Evolutionary conservation across 179 eudicot species (phyloP).

Genomic region (Camellia oleifera): DNA sequence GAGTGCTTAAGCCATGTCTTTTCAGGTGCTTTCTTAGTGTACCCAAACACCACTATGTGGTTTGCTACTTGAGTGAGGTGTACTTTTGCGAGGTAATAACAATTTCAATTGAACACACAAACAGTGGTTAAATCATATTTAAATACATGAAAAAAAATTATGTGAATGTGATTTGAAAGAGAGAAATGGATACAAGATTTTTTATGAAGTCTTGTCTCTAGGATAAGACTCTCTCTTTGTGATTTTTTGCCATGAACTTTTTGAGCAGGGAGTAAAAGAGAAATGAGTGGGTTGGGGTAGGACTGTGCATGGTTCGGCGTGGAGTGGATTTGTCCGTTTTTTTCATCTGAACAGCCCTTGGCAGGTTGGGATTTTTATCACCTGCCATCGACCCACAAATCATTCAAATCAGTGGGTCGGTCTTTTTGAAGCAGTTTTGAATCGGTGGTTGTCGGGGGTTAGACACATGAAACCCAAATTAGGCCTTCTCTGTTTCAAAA

Average conservation of each 20-base stretch:
- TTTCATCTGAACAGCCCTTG: too few species aligned
- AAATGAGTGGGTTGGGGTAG: not conserved
- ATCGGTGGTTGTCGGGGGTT: too few species aligned
- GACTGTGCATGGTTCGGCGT: not conserved
- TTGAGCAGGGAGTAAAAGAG: not conserved
- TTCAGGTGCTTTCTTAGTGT: not conserved
- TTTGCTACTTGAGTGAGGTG: not conserved
- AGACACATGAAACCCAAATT: too few species aligned
- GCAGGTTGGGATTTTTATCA: too few species aligned
- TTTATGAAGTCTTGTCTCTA: not conserved
- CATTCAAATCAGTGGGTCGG: too few species aligned
- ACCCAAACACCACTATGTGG: constrained; percentile 6
- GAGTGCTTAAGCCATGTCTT: not conserved
- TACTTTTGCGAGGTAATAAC: not conserved
- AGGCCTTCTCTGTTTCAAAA: too few species aligned
- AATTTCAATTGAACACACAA: not conserved
- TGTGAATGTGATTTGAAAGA: not conserved
- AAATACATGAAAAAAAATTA: not conserved
- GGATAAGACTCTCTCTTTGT: not conserved
- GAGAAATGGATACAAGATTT: not conserved
- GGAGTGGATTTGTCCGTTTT: too few species aligned
- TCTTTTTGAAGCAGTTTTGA: too few species aligned
- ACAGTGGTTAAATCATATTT: not conserved
- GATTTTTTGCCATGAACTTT: constrained; percentile 6
- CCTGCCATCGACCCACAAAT: too few species aligned